Evolutionary conservation across 257 asterid species (phyloP).

Genomic region (Nicotiana tabacum): DNA sequence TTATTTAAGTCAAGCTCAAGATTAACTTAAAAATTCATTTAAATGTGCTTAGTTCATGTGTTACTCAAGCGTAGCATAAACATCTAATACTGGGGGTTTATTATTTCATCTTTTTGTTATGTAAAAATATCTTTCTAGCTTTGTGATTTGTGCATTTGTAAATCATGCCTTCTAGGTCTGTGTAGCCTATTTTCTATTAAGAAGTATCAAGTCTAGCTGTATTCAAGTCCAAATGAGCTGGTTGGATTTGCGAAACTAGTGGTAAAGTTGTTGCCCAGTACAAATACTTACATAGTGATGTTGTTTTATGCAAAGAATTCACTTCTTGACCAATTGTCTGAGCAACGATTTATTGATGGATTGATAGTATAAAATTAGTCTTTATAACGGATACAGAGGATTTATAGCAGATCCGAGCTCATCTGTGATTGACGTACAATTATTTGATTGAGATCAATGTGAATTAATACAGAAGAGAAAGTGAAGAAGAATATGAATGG

Average conservation of each 20-base stretch:
- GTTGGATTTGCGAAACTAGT: not conserved
- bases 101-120: not conserved
- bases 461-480: too few relatives aligned
- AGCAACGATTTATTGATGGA: too few relatives aligned
- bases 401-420: too few relatives aligned
- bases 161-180: not conserved
- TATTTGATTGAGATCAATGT: too few relatives aligned
- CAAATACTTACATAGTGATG: not conserved
- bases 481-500: too few relatives aligned
- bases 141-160: not conserved
- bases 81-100: not conserved
- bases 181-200: not conserved
- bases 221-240: not conserved
- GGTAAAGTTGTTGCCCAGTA: not conserved
- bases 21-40: not conserved
- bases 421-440: too few relatives aligned
- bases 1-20: not conserved
- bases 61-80: not conserved
- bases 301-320: not conserved
- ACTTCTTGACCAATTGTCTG: not conserved
- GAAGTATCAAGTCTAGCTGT: not conserved
- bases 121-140: not conserved
- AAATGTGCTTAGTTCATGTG: not conserved
- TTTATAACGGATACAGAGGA: too few relatives aligned
- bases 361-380: too few relatives aligned